A percentile compares a stretch with the other conserved stretches of the same genome.
These are phyloP conservation scores for Neurospora hispaniola DNA, from an alignment of 495 filamentous ascomycete species.

Conservation along the genomic window DNA sequence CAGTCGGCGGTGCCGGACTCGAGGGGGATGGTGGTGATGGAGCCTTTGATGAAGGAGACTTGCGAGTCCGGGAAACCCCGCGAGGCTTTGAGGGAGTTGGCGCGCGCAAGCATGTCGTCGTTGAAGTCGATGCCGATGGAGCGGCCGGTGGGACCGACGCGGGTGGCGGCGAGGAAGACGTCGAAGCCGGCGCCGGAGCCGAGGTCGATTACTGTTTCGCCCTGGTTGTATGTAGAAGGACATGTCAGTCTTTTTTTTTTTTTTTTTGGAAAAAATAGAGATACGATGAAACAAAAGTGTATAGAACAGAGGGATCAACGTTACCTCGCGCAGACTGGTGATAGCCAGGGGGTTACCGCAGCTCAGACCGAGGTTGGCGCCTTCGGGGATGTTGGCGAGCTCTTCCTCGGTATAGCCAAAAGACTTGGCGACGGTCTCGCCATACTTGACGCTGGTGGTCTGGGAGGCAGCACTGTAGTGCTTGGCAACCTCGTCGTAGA, in stretches of 20 bases:
- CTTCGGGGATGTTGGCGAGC: constrained; percentile 41
- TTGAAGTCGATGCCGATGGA: constrained; percentile 62
- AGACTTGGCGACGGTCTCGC: constrained; percentile 38
- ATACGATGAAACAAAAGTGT: too few species aligned
- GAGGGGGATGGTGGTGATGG: constrained; percentile 44
- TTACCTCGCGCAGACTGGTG: constrained; percentile 41
- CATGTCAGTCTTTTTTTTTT: not conserved
- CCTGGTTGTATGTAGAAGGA: constrained; percentile 20
- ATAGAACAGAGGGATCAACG: not conserved
- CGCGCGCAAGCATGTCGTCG: constrained; percentile 50
- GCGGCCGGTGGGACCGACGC: constrained; percentile 42
- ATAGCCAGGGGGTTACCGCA: constrained; percentile 55
- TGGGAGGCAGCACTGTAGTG: constrained; percentile 29
- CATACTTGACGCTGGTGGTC: constrained; percentile 20
- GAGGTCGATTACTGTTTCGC: constrained; percentile 55
- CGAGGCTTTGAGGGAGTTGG: constrained; percentile 34
- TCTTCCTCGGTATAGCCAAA: constrained; percentile 52
- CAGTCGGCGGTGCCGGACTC: constrained; percentile 37
- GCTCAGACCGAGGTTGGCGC: constrained; percentile 53
- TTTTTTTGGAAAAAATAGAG: too few species aligned
- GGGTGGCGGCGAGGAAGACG: constrained; percentile 47
- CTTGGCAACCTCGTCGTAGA: constrained; percentile 29
- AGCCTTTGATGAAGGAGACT: constrained; percentile 39
- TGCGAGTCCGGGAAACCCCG: constrained; percentile 24
- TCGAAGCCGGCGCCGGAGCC: constrained; percentile 57